Evolutionary conservation across 768 basidiomycete species (phyloP).

Genomic region (Lactarius deliciosus): DNA sequence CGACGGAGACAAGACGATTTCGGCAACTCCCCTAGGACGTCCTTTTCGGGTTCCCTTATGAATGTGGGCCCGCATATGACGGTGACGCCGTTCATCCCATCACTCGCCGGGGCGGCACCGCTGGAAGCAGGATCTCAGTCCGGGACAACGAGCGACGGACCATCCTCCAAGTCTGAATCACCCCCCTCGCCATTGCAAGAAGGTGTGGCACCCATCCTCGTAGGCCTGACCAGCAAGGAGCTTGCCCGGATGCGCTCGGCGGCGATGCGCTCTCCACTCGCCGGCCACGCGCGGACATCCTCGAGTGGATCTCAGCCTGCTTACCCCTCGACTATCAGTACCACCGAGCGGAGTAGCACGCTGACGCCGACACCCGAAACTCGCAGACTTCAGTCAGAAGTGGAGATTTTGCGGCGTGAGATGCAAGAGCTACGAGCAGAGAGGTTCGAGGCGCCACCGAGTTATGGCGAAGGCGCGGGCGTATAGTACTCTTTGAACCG

Average conservation of each 20-base stretch:
- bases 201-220: neutral
- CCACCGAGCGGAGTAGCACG: neutral
- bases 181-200: neutral
- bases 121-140: neutral
- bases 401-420: slow-evolving; percentile 33
- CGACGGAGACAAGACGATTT: slow-evolving; percentile 1
- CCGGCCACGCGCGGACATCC: no score
- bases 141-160: neutral
- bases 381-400: slow-evolving; percentile 29
- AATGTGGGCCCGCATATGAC: neutral
- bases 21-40: neutral
- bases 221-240: slow-evolving; percentile 19
- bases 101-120: neutral
- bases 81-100: slow-evolving; percentile 8
- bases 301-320: no score
- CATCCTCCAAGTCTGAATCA: neutral
- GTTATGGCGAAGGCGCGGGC: slow-evolving; percentile 21
- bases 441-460: slow-evolving; percentile 32
- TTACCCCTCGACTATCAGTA: neutral
- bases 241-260: slow-evolving; percentile 16
- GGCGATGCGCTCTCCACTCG: neutral
- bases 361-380: neutral
- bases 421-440: slow-evolving; percentile 33
- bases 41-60: neutral
- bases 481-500: no score